phyloP scores from a whole-genome alignment of 2,329 filamentous ascomycete genomes.

The Coniella lustricola region DNA sequence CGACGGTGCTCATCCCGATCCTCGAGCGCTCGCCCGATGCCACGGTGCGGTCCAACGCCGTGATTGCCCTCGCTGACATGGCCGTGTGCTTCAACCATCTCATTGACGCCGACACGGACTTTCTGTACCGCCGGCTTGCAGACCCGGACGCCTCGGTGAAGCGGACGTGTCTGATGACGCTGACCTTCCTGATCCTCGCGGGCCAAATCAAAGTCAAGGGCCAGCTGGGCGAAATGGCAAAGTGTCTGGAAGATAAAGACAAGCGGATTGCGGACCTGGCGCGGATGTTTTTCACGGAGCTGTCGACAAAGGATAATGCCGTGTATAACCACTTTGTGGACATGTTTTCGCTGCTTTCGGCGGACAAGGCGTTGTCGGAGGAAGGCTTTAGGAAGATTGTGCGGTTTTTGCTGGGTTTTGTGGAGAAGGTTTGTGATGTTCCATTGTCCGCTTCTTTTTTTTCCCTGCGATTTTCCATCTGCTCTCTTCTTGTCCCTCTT shows the following conservation, averaged over 20 bases:
- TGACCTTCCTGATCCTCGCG: conserved; percentile 93
- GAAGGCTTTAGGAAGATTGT: conserved; percentile 81
- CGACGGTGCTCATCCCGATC: conserved; percentile 92
- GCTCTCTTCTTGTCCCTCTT: not conserved
- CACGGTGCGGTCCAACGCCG: conserved; percentile 89
- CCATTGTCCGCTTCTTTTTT: not conserved
- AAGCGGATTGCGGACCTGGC: conserved; percentile 89
- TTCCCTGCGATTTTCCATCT: not conserved
- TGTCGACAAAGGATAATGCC: conserved; percentile 96
- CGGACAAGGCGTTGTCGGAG: conserved; percentile 73
- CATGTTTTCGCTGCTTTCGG: conserved; percentile 91
- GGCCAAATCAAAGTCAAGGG: conserved; percentile 99
- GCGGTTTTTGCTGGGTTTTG: conserved; percentile 89
- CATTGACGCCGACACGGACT: conserved; percentile 98
- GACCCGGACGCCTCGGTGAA: conserved; percentile 87
- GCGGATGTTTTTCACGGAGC: conserved; percentile 96
- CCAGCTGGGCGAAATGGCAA: conserved; percentile 97
- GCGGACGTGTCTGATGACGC: conserved; percentile 94
- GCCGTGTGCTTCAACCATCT: conserved; percentile 99
- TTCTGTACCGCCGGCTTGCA: conserved; percentile 87
- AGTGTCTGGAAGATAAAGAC: conserved; percentile 95
- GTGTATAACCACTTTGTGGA: conserved; percentile 99
- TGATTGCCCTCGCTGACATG: conserved; percentile 97
- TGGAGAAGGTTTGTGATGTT: conserved; percentile 71
- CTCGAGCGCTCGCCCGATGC: conserved; percentile 91